These are phyloP conservation scores for Achaetomium macrosporum DNA, from an alignment of 2,329 filamentous ascomycete species.

Conservation along the genomic window DNA sequence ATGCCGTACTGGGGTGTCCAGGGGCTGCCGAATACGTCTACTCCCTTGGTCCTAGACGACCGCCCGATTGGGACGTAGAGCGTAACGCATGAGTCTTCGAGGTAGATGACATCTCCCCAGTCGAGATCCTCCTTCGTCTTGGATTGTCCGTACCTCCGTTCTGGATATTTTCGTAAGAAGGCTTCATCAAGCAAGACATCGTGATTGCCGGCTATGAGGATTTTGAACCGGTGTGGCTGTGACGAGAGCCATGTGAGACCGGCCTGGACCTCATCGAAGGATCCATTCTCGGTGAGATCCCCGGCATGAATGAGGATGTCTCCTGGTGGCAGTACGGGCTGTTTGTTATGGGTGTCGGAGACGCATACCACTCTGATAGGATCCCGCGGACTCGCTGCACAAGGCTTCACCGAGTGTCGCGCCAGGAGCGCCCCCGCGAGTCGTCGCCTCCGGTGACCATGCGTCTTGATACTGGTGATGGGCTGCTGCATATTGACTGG, in stretches of 20 bases:
- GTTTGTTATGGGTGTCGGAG: conserved; percentile 7
- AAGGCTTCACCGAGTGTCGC: neutral
- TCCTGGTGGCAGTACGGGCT: conserved; percentile 31
- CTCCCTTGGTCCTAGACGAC: conserved; percentile 16
- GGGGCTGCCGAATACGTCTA: conserved; percentile 34
- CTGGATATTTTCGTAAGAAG: neutral
- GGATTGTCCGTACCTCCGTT: neutral
- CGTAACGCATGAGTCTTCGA: conserved; percentile 27
- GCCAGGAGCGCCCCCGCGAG: neutral
- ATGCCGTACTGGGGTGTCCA: conserved; percentile 30
- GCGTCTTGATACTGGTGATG: neutral
- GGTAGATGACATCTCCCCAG: conserved; percentile 23
- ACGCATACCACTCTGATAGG: conserved; percentile 1
- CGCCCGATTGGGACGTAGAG: conserved; percentile 24
- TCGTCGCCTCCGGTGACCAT: neutral
- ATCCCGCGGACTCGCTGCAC: neutral
- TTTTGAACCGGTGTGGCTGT: conserved; percentile 38
- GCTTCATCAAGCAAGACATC: conserved; percentile 2
- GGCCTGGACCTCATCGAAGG: conserved; percentile 24
- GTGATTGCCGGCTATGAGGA: conserved; percentile 41
- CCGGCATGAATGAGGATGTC: conserved; percentile 45
- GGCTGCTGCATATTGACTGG: neutral
- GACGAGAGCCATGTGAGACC: conserved; percentile 37
- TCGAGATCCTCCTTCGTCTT: neutral
- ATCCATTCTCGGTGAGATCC: conserved; percentile 43